These are phyloP conservation scores for Brettanomyces nanus DNA, from an alignment of 805 yeast genomes.

Conservation along the genomic window DNA sequence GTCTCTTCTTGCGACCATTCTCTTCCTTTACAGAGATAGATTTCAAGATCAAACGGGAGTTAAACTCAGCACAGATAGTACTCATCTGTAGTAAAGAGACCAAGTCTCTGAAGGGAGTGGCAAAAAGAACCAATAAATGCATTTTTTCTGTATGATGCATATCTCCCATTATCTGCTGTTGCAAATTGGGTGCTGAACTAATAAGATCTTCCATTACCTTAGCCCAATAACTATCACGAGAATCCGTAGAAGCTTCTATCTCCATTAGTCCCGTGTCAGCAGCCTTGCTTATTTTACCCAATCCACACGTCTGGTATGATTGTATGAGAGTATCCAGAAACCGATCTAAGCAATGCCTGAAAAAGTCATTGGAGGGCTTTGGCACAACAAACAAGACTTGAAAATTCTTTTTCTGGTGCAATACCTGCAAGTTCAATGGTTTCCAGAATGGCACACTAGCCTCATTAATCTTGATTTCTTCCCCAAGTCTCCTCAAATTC, in stretches of 20 bases:
- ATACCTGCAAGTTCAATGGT: slow-evolving; percentile 47
- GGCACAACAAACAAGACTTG: slow-evolving; percentile 39
- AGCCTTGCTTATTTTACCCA: slow-evolving; percentile 30
- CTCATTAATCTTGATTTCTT: slow-evolving; percentile 37
- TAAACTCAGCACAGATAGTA: slow-evolving; percentile 39
- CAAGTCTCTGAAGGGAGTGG: slow-evolving; percentile 34
- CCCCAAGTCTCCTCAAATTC: slow-evolving; percentile 29
- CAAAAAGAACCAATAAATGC: slow-evolving; percentile 36
- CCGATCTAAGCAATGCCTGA: slow-evolving; percentile 20
- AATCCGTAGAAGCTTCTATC: slow-evolving; percentile 10
- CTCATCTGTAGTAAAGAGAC: slow-evolving; percentile 40
- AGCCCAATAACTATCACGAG: slow-evolving; percentile 19
- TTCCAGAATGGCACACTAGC: slow-evolving; percentile 49
- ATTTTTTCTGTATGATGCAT: neutral
- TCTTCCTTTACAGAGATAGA: slow-evolving; percentile 10
- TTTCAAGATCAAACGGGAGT: slow-evolving; percentile 23
- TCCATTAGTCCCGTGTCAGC: slow-evolving; percentile 16
- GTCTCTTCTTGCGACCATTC: slow-evolving; percentile 21
- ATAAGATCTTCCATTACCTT: slow-evolving; percentile 14
- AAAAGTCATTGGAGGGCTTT: slow-evolving; percentile 15
- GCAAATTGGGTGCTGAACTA: slow-evolving; percentile 9
- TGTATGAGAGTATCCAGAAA: slow-evolving; percentile 36
- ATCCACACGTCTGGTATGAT: slow-evolving; percentile 37
- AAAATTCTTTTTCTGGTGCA: slow-evolving; percentile 40
- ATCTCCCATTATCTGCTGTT: slow-evolving; percentile 3